Percentiles rank a stretch among this genome's conserved stretches.
Conservation (phyloP, 352 stramenopile genomes). For the Phytophthora pseudosyringae region DNA sequence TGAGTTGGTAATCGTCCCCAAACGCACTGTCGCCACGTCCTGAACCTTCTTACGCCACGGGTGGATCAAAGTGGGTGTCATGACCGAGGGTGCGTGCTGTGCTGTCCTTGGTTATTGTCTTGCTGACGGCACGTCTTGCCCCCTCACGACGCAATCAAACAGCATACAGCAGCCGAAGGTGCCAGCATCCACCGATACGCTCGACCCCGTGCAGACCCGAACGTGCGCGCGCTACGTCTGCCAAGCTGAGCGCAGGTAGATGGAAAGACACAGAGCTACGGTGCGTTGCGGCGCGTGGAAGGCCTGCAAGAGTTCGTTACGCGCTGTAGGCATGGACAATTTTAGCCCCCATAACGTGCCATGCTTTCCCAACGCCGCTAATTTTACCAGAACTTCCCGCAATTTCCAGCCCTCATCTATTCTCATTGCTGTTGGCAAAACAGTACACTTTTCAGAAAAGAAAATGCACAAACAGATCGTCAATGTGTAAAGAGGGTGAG, state of each 20-base stretch:
- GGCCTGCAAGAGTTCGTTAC: slow-evolving; percentile 33
- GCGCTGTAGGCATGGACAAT: slow-evolving; percentile 7
- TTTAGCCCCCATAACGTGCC: slow-evolving; percentile 21
- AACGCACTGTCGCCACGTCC: slow-evolving; percentile 24
- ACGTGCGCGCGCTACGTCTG: slow-evolving; percentile 6
- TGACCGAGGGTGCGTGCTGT: slow-evolving; percentile 14
- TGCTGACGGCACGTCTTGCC: slow-evolving; percentile 21
- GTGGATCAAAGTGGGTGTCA: slow-evolving; percentile 48
- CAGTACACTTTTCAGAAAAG: slow-evolving; percentile 6
- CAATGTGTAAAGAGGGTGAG: slow-evolving; percentile 26
- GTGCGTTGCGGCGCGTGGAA: slow-evolving; percentile 13
- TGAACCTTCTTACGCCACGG: slow-evolving; percentile 41
- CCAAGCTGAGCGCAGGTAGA: slow-evolving; percentile 18
- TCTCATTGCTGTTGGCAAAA: slow-evolving; percentile 3
- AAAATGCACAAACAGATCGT: slow-evolving; percentile 19
- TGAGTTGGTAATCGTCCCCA: slow-evolving; percentile 12
- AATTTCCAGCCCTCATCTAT: slow-evolving; percentile 5
- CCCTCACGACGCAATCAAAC: slow-evolving; percentile 26
- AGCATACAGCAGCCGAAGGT: slow-evolving; percentile 32
- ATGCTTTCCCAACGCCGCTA: slow-evolving; percentile 9
- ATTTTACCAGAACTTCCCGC: slow-evolving; percentile 10
- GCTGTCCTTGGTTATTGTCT: slow-evolving; percentile 15
- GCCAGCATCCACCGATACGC: slow-evolving; percentile 35
- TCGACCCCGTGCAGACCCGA: slow-evolving; percentile 10
- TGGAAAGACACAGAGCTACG: slow-evolving; percentile 27